Percentiles rank a stretch among this genome's conserved stretches.
phyloP scores from a whole-genome alignment of 805 yeast genomes.

The Cyberlindnera samutprakarnensis region DNA sequence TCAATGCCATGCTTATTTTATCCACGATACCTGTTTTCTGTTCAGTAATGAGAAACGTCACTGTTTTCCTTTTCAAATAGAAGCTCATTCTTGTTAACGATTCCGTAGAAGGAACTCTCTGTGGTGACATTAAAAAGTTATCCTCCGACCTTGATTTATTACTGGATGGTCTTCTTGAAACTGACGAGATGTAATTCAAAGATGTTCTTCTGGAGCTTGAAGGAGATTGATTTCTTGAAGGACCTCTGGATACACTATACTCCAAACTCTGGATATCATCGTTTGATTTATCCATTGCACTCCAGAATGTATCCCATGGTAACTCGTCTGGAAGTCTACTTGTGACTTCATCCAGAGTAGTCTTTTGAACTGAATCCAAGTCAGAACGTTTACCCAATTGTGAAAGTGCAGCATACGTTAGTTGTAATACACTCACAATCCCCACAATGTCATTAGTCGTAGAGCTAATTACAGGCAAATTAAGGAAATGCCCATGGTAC shows the following conservation, averaged over 20 bases:
- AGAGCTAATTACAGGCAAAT: slow-evolving; percentile 32
- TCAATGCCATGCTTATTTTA: slow-evolving; percentile 19
- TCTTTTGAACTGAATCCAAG: slow-evolving; percentile 13
- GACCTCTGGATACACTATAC: slow-evolving; percentile 17
- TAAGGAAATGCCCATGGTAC: slow-evolving; percentile 40
- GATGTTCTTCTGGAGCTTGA: slow-evolving; percentile 15
- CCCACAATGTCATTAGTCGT: slow-evolving; percentile 27
- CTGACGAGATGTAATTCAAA: slow-evolving; percentile 11
- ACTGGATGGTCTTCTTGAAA: slow-evolving; percentile 17
- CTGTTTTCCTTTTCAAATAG: slow-evolving; percentile 13
- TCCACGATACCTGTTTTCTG: slow-evolving; percentile 10
- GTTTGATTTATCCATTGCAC: slow-evolving; percentile 22
- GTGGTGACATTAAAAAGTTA: slow-evolving; percentile 3
- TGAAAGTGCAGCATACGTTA: slow-evolving; percentile 33
- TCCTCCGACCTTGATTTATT: slow-evolving; percentile 8
- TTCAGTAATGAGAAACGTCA: slow-evolving; percentile 16
- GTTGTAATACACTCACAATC: slow-evolving; percentile 34
- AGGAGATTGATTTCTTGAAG: slow-evolving; percentile 18
- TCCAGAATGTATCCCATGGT: slow-evolving; percentile 28
- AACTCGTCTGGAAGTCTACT: slow-evolving; percentile 18
- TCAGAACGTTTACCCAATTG: slow-evolving; percentile 25
- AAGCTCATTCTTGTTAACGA: slow-evolving; percentile 17
- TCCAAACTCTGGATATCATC: slow-evolving; percentile 22
- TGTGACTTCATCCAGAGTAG: slow-evolving; percentile 17
- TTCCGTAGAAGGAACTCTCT: slow-evolving; percentile 17